Percentiles rank a stretch among this genome's conserved stretches.
Evolutionary conservation across 331 rosid species (phyloP).

Genomic region (Arachis monticola): DNA sequence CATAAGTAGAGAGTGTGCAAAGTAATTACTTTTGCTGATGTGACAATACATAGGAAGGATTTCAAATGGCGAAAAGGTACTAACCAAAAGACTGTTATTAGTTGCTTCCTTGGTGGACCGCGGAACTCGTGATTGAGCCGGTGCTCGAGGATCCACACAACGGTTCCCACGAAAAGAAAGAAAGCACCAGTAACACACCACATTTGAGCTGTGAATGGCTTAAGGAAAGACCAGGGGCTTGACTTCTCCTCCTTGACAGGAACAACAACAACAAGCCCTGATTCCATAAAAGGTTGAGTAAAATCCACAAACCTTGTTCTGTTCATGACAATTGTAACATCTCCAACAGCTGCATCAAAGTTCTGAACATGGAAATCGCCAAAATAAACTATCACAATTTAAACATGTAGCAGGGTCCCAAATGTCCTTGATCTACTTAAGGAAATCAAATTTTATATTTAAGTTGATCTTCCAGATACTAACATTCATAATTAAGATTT

Average conservation of each 20-base stretch:
- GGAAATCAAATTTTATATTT: background rate
- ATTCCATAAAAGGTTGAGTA: slow-evolving; percentile 81
- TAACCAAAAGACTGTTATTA: slow-evolving; percentile 80
- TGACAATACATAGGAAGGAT: background rate
- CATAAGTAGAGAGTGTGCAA: background rate
- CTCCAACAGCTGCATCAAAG: slow-evolving; percentile 88
- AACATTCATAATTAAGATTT: background rate
- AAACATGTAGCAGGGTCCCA: slow-evolving; percentile 1
- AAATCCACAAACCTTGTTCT: slow-evolving; percentile 83
- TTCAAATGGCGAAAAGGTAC: slow-evolving; percentile 40
- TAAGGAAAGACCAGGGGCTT: slow-evolving; percentile 85
- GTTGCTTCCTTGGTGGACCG: slow-evolving; percentile 77
- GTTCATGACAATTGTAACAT: slow-evolving; percentile 75
- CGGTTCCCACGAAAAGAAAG: slow-evolving; percentile 79
- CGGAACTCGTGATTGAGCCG: slow-evolving; percentile 78
- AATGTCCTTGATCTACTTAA: slow-evolving; percentile 5
- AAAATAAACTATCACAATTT: slow-evolving; percentile 25
- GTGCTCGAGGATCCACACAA: slow-evolving; percentile 96
- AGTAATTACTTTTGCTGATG: background rate
- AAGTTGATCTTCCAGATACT: background rate
- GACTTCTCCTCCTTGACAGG: slow-evolving; percentile 64
- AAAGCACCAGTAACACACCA: slow-evolving; percentile 75
- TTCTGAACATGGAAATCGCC: slow-evolving; percentile 49
- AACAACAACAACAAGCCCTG: slow-evolving; percentile 83
- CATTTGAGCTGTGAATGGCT: slow-evolving; percentile 75